Percentiles rank a stretch among this genome's conserved stretches.
These are phyloP conservation scores for Nyssa sinensis DNA, from an alignment of 148 eudicot genomes.

Conservation along the genomic window DNA sequence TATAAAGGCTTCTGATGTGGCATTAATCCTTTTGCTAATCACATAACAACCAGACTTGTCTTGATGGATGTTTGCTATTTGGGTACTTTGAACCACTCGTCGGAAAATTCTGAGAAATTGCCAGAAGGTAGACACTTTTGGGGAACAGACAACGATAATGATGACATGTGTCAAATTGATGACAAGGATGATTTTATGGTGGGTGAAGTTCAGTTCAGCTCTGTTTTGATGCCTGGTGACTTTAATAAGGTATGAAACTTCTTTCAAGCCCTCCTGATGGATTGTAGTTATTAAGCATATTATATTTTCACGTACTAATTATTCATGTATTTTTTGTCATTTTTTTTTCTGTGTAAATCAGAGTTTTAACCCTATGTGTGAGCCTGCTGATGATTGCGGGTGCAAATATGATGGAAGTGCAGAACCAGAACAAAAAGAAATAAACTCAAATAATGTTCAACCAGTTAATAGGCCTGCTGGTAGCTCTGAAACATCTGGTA, in stretches of 20 bases:
- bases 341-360: not conserved
- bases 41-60: conserved; percentile 27
- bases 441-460: conserved; percentile 4
- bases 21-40: conserved; percentile 10
- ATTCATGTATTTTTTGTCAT: not conserved
- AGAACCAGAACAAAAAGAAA: conserved; percentile 22
- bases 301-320: not conserved
- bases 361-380: conserved; percentile 50
- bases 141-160: conserved; percentile 27
- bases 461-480: conserved; percentile 6
- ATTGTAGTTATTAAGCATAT: not conserved
- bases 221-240: conserved; percentile 18
- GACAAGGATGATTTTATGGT: conserved; percentile 31
- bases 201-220: conserved; percentile 18
- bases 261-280: not conserved
- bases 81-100: conserved; percentile 30
- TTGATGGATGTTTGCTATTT: conserved; percentile 29
- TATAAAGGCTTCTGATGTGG: conserved; percentile 10
- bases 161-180: conserved; percentile 51
- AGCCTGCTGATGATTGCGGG: conserved; percentile 40
- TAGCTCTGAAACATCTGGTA: conserved; percentile 10
- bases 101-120: conserved; percentile 10
- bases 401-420: conserved; percentile 29
- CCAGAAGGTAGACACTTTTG: conserved; percentile 18
- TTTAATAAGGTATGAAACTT: conserved; percentile 23